These are phyloP conservation scores for Phaeolepiota aurea DNA, from an alignment of 768 basidiomycete genomes.

Conservation along the genomic window DNA sequence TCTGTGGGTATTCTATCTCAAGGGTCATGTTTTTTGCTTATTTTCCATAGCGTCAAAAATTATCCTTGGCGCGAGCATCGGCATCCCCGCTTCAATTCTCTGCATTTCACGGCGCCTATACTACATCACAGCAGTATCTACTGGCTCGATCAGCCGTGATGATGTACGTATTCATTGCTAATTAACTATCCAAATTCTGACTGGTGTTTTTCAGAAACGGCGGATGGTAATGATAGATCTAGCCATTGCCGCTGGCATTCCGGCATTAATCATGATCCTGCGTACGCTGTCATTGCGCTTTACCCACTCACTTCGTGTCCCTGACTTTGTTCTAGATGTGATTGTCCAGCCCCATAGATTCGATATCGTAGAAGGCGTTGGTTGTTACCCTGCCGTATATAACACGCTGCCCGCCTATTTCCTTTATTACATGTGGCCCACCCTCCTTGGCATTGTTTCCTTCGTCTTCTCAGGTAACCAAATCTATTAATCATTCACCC, in stretches of 20 bases:
- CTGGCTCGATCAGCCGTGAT: too few relatives aligned
- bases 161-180: too few relatives aligned
- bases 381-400: conserved; percentile 27
- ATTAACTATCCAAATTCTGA: too few relatives aligned
- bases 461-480: conserved; percentile 28
- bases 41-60: conserved; percentile 31
- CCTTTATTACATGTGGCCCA: conserved; percentile 19
- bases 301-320: too few relatives aligned
- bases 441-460: conserved; percentile 18
- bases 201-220: too few relatives aligned
- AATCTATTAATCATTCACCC: too few relatives aligned
- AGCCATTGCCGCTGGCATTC: conserved; percentile 46
- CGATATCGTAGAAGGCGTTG: conserved; percentile 35
- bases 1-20: conserved; percentile 24
- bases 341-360: conserved; percentile 38
- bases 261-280: conserved; percentile 36
- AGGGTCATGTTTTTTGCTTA: background rate
- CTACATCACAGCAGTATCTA: conserved; percentile 44
- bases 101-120: conserved; percentile 60
- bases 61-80: conserved; percentile 34
- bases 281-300: conserved; percentile 31
- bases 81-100: conserved; percentile 43
- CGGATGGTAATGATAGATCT: conserved; percentile 42
- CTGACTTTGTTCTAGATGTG: conserved; percentile 27
- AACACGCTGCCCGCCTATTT: conserved; percentile 20